These are phyloP conservation scores for Striga asiatica DNA, from an alignment of 257 asterid species.

Conservation along the genomic window DNA sequence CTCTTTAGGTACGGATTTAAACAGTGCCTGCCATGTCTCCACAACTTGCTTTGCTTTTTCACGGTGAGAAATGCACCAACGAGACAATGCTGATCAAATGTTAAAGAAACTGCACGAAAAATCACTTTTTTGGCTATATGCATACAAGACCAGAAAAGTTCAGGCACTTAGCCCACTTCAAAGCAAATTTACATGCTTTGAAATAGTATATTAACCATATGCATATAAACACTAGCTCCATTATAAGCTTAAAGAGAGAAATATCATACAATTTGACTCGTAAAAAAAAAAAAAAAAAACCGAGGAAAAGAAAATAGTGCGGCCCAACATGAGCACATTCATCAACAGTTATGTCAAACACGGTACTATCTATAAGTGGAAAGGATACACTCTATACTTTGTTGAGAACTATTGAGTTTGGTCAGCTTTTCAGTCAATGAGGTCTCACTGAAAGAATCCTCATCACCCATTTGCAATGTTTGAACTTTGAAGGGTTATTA, in stretches of 20 bases:
- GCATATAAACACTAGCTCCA: background rate
- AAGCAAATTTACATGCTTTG: background rate
- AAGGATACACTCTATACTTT: background rate
- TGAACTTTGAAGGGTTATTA: background rate
- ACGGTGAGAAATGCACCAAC: background rate
- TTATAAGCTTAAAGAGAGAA: background rate
- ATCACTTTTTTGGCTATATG: background rate
- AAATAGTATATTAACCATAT: background rate
- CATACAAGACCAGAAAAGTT: background rate
- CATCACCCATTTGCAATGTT: background rate
- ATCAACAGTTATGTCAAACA: too few species aligned
- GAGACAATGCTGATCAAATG: background rate
- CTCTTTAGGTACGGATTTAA: background rate
- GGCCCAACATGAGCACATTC: too few species aligned
- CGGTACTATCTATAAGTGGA: background rate
- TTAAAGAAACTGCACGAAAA: background rate
- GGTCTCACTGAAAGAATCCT: background rate
- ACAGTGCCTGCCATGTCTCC: background rate
- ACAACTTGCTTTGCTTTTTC: background rate
- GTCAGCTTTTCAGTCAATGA: background rate
- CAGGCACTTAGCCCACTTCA: background rate
- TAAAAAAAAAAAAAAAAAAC: background rate
- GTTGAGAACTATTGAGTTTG: background rate
- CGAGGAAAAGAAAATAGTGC: background rate
- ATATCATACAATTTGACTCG: background rate